Conservation (phyloP, 768 basidiomycete genomes). For the Pleurotus cornucopiae region DNA sequence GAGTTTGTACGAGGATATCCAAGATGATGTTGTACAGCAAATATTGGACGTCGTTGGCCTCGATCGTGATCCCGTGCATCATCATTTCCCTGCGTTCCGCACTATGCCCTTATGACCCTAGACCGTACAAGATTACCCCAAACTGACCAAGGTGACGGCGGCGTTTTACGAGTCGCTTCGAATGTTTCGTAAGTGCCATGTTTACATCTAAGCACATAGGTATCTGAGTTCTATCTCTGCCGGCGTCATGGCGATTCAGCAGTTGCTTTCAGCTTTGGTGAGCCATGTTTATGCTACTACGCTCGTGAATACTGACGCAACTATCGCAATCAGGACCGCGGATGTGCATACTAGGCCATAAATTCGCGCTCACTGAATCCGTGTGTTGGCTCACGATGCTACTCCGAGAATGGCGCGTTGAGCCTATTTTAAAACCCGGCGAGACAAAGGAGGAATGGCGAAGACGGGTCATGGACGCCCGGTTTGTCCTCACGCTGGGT, state of each 20-base stretch:
- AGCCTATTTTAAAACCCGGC: conserved; percentile 20
- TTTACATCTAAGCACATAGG: no score
- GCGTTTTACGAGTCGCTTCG: conserved; percentile 40
- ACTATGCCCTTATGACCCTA: conserved; percentile 10
- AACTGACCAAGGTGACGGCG: conserved; percentile 37
- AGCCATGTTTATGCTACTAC: not conserved
- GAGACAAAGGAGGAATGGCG: conserved; percentile 26
- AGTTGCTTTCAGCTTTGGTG: conserved; percentile 25
- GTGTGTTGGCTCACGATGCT: conserved; percentile 37
- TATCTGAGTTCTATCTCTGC: no score
- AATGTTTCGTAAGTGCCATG: conserved; percentile 36
- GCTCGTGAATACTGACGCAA: no score
- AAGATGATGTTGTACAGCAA: conserved; percentile 43
- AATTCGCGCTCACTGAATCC: conserved; percentile 39
- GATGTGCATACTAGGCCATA: conserved; percentile 34
- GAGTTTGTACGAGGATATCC: conserved; percentile 39
- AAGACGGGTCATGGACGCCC: conserved; percentile 18
- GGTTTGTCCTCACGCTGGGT: conserved; percentile 19
- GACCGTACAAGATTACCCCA: conserved; percentile 35
- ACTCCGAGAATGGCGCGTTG: conserved; percentile 39
- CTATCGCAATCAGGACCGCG: conserved; percentile 26
- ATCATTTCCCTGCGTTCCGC: not conserved
- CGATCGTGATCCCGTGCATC: conserved; percentile 28
- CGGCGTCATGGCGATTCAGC: conserved; percentile 20
- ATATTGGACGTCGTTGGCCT: conserved; percentile 32